phyloP scores from a whole-genome alignment of 2,329 filamentous ascomycete species.

The Talaromyces sp. region DNA sequence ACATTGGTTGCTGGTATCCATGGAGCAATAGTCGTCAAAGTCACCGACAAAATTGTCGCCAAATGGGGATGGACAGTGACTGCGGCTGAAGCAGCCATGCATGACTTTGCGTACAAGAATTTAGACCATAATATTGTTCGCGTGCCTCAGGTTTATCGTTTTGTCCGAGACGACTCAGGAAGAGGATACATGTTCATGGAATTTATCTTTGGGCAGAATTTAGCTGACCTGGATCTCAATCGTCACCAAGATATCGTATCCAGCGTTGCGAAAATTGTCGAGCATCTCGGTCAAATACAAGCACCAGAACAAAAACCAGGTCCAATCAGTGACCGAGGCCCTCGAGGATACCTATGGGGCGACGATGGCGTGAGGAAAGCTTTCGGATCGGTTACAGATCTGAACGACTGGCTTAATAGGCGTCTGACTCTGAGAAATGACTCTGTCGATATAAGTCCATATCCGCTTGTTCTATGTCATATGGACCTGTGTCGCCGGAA shows the following conservation, averaged over 20 bases:
- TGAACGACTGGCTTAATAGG: conserved; percentile 16
- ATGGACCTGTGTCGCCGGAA: conserved; percentile 7
- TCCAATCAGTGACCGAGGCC: conserved; percentile 12
- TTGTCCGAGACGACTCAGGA: conserved; percentile 1
- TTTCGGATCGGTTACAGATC: conserved; percentile 13
- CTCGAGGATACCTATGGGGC: conserved; percentile 15
- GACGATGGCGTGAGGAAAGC: conserved; percentile 10
- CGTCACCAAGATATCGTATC: conserved; percentile 9
- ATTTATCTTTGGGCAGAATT: conserved; percentile 12
- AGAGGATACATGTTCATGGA: conserved; percentile 18
- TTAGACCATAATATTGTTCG: conserved; percentile 14
- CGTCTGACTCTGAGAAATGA: conserved; percentile 14
- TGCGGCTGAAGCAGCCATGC: neutral
- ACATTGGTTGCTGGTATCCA: neutral
- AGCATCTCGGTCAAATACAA: conserved; percentile 9
- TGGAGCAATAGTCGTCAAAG: conserved; percentile 4
- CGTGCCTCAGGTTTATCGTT: conserved; percentile 15
- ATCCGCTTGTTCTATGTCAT: conserved; percentile 7
- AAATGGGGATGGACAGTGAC: neutral
- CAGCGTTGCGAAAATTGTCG: conserved; percentile 13
- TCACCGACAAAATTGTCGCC: neutral
- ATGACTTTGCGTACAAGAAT: conserved; percentile 9
- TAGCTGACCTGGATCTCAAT: neutral
- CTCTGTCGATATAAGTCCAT: conserved; percentile 13
- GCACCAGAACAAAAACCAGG: conserved; percentile 7